phyloP scores from a whole-genome alignment of 2,329 filamentous ascomycete species.

The Aspergillus alliaceus region DNA sequence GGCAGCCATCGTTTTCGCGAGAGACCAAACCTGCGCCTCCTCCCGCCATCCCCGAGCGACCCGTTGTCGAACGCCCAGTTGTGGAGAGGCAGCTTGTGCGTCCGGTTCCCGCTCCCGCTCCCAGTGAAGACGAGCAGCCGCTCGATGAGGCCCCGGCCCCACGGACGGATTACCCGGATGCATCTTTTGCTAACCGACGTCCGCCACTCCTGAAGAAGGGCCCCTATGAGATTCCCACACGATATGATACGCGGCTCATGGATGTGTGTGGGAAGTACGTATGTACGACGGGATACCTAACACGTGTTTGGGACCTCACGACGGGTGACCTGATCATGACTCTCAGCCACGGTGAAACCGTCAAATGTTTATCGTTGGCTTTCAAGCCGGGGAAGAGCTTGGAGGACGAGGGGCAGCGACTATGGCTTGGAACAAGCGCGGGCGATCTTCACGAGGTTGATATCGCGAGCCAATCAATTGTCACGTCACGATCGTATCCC shows the following conservation, averaged over 20 bases:
- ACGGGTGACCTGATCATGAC: slow-evolving; percentile 82
- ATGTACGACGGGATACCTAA: slow-evolving; percentile 83
- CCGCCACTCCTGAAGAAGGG: slow-evolving; percentile 74
- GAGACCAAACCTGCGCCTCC: slow-evolving; percentile 22
- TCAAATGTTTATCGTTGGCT: slow-evolving; percentile 75
- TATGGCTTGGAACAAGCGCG: slow-evolving; percentile 88
- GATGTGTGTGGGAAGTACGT: slow-evolving; percentile 86
- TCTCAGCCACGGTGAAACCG: slow-evolving; percentile 77
- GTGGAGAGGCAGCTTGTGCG: slow-evolving; percentile 24
- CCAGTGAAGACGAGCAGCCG: slow-evolving; percentile 52
- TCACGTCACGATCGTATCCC: slow-evolving; percentile 71
- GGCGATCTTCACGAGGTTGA: slow-evolving; percentile 92
- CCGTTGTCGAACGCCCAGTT: slow-evolving; percentile 8
- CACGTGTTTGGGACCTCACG: slow-evolving; percentile 80
- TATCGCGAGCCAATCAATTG: slow-evolving; percentile 69
- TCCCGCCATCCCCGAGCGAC: slow-evolving; percentile 20
- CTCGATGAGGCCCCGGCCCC: slow-evolving; percentile 53
- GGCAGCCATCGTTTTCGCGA: slow-evolving; percentile 30
- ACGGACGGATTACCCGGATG: slow-evolving; percentile 74
- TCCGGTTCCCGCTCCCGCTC: slow-evolving; percentile 46
- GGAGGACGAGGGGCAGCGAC: slow-evolving; percentile 72
- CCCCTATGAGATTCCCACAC: slow-evolving; percentile 73
- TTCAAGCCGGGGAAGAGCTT: slow-evolving; percentile 82
- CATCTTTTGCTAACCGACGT: slow-evolving; percentile 78
- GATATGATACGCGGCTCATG: slow-evolving; percentile 82